Evolutionary conservation across 2,329 filamentous ascomycete species (phyloP).

Genomic region (Penicillium sp.): DNA sequence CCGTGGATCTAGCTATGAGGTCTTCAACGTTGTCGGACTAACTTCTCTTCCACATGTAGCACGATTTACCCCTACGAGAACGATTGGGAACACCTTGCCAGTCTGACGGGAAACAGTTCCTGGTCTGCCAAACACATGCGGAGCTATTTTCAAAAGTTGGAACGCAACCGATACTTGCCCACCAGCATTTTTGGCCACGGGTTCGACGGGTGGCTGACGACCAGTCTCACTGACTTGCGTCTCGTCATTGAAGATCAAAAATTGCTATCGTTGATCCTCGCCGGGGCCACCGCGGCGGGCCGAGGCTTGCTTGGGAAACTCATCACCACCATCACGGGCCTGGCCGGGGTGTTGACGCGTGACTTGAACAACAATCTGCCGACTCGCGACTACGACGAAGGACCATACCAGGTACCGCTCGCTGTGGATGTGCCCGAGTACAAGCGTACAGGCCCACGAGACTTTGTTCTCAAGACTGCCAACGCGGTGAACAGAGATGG

Average conservation of each 20-base stretch:
- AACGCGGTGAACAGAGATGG: conserved; percentile 47
- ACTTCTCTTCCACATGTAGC: conserved; percentile 3
- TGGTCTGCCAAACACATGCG: conserved; percentile 55
- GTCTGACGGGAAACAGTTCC: conserved; percentile 53
- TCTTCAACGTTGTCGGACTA: conserved; percentile 36
- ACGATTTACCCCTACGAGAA: conserved; percentile 52
- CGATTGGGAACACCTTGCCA: conserved; percentile 53
- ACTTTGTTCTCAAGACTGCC: conserved; percentile 50
- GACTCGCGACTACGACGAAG: conserved; percentile 43
- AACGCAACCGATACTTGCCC: conserved; percentile 48
- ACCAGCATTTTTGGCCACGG: conserved; percentile 47
- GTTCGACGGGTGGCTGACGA: conserved; percentile 52
- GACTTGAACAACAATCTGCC: conserved; percentile 48
- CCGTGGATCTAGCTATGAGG: no score
- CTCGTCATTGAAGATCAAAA: conserved; percentile 50
- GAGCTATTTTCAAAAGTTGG: conserved; percentile 48
- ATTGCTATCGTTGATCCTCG: conserved; percentile 48
- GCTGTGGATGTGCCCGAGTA: conserved; percentile 43
- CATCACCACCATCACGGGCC: conserved; percentile 38
- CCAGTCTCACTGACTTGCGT: conserved; percentile 46
- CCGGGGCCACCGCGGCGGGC: conserved; percentile 49
- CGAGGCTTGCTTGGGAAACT: conserved; percentile 35
- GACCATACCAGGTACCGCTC: conserved; percentile 55
- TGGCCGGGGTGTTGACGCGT: conserved; percentile 43
- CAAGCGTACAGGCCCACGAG: conserved; percentile 50